Evolutionary conservation across 176 grass and related monocot species (phyloP), one percentile per base, ranked within the genome.

Genomic region (Phragmites australis): DNA sequence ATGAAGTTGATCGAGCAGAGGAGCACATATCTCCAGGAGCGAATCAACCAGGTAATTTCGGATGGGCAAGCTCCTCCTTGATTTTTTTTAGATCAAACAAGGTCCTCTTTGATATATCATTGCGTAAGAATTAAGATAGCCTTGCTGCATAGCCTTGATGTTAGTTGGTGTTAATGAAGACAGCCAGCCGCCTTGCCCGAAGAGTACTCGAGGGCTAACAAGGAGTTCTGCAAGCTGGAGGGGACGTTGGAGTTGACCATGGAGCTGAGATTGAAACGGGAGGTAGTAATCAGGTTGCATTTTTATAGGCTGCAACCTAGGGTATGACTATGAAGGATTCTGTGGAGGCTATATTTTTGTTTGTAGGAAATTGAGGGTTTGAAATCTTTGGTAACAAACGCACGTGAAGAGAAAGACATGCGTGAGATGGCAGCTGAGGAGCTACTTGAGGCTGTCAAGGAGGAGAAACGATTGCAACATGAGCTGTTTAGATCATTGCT

Each of bases 11-110:
- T 98, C 46, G 80, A 94, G 82, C 95, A 93, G 67, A 90, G 79
- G 82, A 92, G 82, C 16, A 60, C 68, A 1, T 85, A 65, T 70
- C 95, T 97, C 45, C 88, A 90, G 49, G 67, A 85, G 27, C 86
- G 90, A 90, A 92, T 92, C 51, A 97, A 90, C 68, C 90, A 91
- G 93, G 90, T 97, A 86, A 86, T 89, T 88, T 77, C 25, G 23
- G 72, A 57, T 50, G 46, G 44, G 40, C 37, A 54, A 60, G 9
- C 52, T 83, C 42, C 13, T 80, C 54, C 19, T 29, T 29, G 18
- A 42, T 65, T 8, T 4, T 52, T 13, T n/a, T n/a, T n/a, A n/a
- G n/a, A n/a, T n/a, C n/a, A n/a, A n/a, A n/a, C n/a, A n/a, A n/a
- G n/a, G n/a, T n/a, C n/a, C n/a, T n/a, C n/a, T n/a, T n/a, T 8